A percentile compares a stretch with the other conserved stretches of the same genome.
phyloP scores from a whole-genome alignment of 257 asterid species.

The Ehretia macrophylla region DNA sequence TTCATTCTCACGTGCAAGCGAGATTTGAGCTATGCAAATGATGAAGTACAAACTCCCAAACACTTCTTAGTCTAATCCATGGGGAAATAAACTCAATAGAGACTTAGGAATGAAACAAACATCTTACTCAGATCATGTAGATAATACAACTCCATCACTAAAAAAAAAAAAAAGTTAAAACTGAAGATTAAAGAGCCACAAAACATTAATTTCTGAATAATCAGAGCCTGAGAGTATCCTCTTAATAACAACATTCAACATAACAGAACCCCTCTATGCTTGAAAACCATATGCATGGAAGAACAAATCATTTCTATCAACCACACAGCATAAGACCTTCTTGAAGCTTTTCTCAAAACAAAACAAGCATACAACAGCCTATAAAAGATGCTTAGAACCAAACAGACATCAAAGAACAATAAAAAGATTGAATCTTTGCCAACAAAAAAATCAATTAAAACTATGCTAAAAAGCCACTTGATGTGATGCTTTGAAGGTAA shows the following conservation, averaged over 20 bases:
- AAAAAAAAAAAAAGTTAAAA: neutral
- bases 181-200: conserved; percentile 4
- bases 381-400: conserved; percentile 4
- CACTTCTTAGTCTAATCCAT: too few relatives aligned
- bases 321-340: conserved; percentile 12
- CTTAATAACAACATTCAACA: too few relatives aligned
- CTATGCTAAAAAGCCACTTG: too few relatives aligned
- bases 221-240: too few relatives aligned
- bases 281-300: conserved; percentile 7
- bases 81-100: too few relatives aligned
- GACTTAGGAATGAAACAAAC: neutral
- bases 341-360: conserved; percentile 14
- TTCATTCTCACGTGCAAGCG: too few relatives aligned
- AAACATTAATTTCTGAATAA: conserved; percentile 7
- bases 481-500: too few relatives aligned
- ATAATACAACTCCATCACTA: neutral
- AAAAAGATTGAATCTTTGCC: conserved; percentile 28
- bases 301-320: conserved; percentile 14
- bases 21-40: too few relatives aligned
- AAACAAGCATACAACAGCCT: too few relatives aligned
- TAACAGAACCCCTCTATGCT: conserved; percentile 6
- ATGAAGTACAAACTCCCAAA: too few relatives aligned
- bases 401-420: conserved; percentile 13
- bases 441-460: neutral
- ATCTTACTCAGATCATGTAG: neutral